Evolutionary conservation across 306 rosid genomes (phyloP).

Genomic region (Trifolium subterraneum): DNA sequence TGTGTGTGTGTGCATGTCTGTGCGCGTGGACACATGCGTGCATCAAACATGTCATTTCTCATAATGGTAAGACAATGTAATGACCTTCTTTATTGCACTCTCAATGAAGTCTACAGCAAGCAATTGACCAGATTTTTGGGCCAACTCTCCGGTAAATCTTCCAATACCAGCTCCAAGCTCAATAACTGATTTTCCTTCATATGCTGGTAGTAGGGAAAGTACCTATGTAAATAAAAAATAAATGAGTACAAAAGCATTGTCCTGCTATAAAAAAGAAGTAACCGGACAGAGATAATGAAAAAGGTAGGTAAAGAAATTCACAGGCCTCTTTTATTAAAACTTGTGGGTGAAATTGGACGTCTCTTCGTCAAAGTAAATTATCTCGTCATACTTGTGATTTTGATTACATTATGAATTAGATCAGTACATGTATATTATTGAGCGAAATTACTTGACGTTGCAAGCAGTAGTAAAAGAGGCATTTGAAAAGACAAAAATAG

Average conservation of each 20-base stretch:
- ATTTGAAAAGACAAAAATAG: constrained; percentile 2
- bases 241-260: constrained; percentile 41
- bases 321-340: not conserved
- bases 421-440: not conserved
- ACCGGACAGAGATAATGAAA: not conserved
- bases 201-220: constrained; percentile 72
- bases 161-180: constrained; percentile 99
- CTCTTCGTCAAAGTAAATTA: not conserved
- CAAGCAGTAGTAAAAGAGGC: not conserved
- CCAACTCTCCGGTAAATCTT: constrained; percentile 88
- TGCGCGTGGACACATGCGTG: not conserved
- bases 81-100: constrained; percentile 85
- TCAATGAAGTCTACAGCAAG: constrained; percentile 91
- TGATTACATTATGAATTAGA: constrained; percentile 4
- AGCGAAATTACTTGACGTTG: not conserved
- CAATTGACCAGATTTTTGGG: constrained; percentile 80
- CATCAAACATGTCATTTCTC: constrained; percentile 24
- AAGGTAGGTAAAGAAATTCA: not conserved
- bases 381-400: constrained; percentile 1
- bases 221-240: constrained; percentile 55
- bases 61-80: constrained; percentile 5
- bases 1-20: not conserved
- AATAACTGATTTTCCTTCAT: constrained; percentile 80
- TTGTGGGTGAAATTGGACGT: not conserved
- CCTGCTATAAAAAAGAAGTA: not conserved